A percentile compares a stretch with the other conserved stretches of the same genome.
Conservation (phyloP, 1,284 basidiomycete species). For the Trametes versicolor region DNA sequence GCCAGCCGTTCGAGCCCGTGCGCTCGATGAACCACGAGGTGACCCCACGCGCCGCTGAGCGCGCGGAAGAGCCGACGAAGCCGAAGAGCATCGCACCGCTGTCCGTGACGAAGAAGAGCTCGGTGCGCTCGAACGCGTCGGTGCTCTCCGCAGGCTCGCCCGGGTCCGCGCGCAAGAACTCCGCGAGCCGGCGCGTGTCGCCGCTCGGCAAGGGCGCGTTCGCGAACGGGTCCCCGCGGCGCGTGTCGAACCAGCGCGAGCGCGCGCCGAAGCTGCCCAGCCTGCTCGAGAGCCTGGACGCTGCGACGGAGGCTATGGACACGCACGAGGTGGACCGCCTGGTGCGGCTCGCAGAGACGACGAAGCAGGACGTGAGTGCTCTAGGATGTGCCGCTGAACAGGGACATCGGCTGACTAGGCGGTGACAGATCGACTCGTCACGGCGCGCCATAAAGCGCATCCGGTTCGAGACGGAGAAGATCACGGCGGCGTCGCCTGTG, state of each 20-base stretch:
- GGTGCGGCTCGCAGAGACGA: conserved; percentile 59
- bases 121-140: conserved; percentile 52
- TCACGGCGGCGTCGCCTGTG: conserved; percentile 33
- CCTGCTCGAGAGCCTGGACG: conserved; percentile 25
- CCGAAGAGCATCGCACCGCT: conserved; percentile 64
- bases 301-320: conserved; percentile 48
- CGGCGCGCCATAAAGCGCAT: conserved; percentile 75
- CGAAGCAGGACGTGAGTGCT: conserved; percentile 71
- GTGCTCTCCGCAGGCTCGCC: conserved; percentile 45
- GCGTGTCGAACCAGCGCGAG: conserved; percentile 58
- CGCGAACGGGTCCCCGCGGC: conserved; percentile 53
- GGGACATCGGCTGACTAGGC: conserved; percentile 23
- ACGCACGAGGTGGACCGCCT: conserved; percentile 43
- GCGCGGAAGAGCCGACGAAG: conserved; percentile 17
- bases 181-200: conserved; percentile 34
- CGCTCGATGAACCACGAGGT: conserved; percentile 55
- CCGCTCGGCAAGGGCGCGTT: conserved; percentile 38
- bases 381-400: not conserved
- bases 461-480: conserved; percentile 59
- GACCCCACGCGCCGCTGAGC: conserved; percentile 50
- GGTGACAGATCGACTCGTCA: conserved; percentile 68
- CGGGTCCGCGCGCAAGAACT: conserved; percentile 52
- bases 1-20: conserved; percentile 64
- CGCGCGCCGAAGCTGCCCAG: conserved; percentile 35
- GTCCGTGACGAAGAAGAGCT: conserved; percentile 83